These are phyloP conservation scores for Crithidia acanthocephali DNA, from an alignment of 208 protist species.

Conservation along the genomic window DNA sequence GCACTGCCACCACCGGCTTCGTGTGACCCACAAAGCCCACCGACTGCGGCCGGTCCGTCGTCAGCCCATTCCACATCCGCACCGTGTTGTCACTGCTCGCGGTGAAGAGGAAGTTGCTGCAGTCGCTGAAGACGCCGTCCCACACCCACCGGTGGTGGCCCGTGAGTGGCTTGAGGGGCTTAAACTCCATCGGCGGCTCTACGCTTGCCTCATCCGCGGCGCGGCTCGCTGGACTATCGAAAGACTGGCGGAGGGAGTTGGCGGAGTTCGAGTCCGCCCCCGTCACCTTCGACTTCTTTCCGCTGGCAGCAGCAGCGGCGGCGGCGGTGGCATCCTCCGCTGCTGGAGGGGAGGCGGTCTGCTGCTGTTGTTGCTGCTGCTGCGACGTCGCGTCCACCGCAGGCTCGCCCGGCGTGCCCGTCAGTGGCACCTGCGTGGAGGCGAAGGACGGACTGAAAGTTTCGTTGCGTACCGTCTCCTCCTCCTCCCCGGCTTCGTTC, in stretches of 20 bases:
- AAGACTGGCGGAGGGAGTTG: constrained; percentile 16
- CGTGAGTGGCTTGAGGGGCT: constrained; percentile 60
- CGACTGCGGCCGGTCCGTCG: constrained; percentile 65
- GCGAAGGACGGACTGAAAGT: constrained; percentile 24
- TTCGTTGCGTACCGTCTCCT: constrained; percentile 15
- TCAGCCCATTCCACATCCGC: constrained; percentile 76
- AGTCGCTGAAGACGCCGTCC: constrained; percentile 85
- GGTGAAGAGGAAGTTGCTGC: constrained; percentile 72
- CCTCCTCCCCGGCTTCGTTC: neutral
- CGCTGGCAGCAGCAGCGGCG: neutral
- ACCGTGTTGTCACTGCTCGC: constrained; percentile 81
- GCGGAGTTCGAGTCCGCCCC: constrained; percentile 6
- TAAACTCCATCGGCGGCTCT: constrained; percentile 55
- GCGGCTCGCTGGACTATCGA: constrained; percentile 9
- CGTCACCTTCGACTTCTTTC: constrained; percentile 6
- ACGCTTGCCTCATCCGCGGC: constrained; percentile 57
- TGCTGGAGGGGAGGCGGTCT: neutral
- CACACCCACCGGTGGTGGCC: constrained; percentile 88
- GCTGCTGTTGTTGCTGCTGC: constrained; percentile 6
- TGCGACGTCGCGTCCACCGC: neutral
- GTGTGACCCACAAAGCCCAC: constrained; percentile 74
- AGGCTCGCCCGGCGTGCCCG: neutral
- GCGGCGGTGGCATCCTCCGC: neutral
- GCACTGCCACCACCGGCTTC: constrained; percentile 75
- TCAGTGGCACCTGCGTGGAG: constrained; percentile 23